Base-by-base conservation (phyloP, 805 yeast species). In the Hanseniaspora jakobsenii region DNA sequence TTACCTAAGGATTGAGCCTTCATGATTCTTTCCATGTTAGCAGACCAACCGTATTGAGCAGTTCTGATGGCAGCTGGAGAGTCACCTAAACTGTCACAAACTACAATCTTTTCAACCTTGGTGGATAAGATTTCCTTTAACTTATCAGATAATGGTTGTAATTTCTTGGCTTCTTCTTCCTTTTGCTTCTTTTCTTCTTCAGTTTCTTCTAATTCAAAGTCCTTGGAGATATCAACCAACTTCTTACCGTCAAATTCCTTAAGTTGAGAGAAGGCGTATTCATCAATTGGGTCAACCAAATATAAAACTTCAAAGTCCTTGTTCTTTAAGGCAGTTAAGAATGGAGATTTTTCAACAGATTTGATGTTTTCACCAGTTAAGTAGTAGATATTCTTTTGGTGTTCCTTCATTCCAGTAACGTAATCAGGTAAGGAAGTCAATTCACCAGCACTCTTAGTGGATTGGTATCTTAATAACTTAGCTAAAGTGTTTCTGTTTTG, bases 1-100 rank as follows among this genome's bases (percentile, higher is more conserved):
- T 91, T 98, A 75, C 97, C 86, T 62, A 91, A 74, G 59, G 99
- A 98, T 76, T 91, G 99, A 51, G 98, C 98, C 77, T 91, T 91
- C 99, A 91, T 91, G 77, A 91, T 91, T 81, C 98, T 89, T 77
- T 91, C 99, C 98, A 91, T 91, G 77, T 91, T 91, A 62, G 99
- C 99, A 56, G 98, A 91, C 99, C 99, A 91, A 67, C 99, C 98
- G 68, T 91, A 91, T 75, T 91, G 97, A 57, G 96, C 97, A 57
- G 98, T 91, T 78, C 98, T 86, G 66, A 91, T 91, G 58, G 98
- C 98, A 67, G 98, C 98, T 68, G 99, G 99, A 48, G 97, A 87
- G 63, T 87, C 96, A 59, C 87, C 85, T 64, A 91, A 78, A 72
- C 85, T 86, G 73, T 89, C 93, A 54, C 97, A 86, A 54, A 91